Base-by-base conservation (phyloP, 2,329 filamentous ascomycete species). In the Stachybotrys chartarum region DNA sequence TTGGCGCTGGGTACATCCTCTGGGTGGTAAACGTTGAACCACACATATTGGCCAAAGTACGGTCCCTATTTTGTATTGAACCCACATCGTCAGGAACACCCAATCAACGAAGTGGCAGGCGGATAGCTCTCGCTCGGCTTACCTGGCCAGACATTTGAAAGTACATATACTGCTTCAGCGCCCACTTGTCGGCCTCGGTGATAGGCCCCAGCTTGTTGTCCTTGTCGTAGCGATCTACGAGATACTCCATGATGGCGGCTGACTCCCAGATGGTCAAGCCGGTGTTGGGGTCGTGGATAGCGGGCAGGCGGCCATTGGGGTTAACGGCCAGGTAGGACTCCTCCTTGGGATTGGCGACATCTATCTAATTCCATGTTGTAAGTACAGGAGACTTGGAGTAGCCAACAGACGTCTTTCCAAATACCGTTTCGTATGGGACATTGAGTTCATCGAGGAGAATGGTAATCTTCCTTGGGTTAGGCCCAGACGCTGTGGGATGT, bases 321-420 rank as follows among this genome's bases (percentile, higher is more conserved):
- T 96, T 96, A 74, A 96, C 94, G 53, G 86, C 85, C 31, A 95
- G 81, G 73, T 93, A 97, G 90, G 90, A 95, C 16, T 83, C 83
- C 70, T 93, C 75, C 68, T 94, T 95, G 57, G 66, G 61, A 50
- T 68, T 59, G 14, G 54, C 46, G 35, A 65, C 51, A 17, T 52
- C 31, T 52, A 64, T 55, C 63, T 66, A 14, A 18, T 16, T 45
- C 31, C 35, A 14, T 14, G 10, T 11, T 39, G 35, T 31, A 45
- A n/a, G 30, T 48, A 53, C 44, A 49, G 47, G 3, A 30, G 14
- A 7, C 17, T 31, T 3, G 5, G 16, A 16, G 12, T 32, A 51
- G 17, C 30, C 35, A 48, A 53, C 31, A 10, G 5, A 18, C 30
- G 50, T 52, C 30, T 42, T 10, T 14, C n/a, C 5, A 30, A 50